phyloP scores from a whole-genome alignment of 345 rosid species.

The Murraya koenigii region DNA sequence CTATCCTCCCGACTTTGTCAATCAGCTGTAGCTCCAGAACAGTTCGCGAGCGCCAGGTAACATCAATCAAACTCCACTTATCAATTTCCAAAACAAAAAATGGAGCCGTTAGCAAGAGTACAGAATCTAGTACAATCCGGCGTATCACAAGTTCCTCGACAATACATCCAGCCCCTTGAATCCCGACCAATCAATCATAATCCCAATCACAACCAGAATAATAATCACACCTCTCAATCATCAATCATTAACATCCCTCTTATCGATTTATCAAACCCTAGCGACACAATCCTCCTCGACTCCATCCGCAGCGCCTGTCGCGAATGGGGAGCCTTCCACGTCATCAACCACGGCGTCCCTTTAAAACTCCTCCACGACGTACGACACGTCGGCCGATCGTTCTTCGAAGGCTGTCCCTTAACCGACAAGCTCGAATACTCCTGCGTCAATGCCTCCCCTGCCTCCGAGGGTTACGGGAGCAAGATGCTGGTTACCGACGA shows the following conservation, averaged over 20 bases:
- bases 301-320: conserved; percentile 55
- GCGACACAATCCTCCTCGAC: conserved; percentile 24
- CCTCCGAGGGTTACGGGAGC: conserved; percentile 84
- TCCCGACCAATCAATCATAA: conserved; percentile 37
- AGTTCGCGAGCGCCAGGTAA: too few species aligned
- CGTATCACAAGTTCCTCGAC: conserved; percentile 52
- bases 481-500: conserved; percentile 52
- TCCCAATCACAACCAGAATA: not conserved
- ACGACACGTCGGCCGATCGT: conserved; percentile 38
- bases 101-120: conserved; percentile 44
- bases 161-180: conserved; percentile 64
- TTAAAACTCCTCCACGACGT: conserved; percentile 45
- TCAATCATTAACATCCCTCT: conserved; percentile 38
- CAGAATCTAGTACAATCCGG: conserved; percentile 47
- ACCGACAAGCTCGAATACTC: conserved; percentile 72
- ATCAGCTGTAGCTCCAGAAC: too few species aligned
- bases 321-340: conserved; percentile 89
- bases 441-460: conserved; percentile 59
- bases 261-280: conserved; percentile 39
- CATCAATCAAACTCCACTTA: too few species aligned
- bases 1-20: too few species aligned
- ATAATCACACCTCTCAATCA: too few species aligned
- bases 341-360: conserved; percentile 69
- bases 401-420: conserved; percentile 55
- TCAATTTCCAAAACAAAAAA: not conserved